These are phyloP conservation scores for Byssoonygena ceratinophila DNA, from an alignment of 2,329 filamentous ascomycete genomes.

Conservation along the genomic window DNA sequence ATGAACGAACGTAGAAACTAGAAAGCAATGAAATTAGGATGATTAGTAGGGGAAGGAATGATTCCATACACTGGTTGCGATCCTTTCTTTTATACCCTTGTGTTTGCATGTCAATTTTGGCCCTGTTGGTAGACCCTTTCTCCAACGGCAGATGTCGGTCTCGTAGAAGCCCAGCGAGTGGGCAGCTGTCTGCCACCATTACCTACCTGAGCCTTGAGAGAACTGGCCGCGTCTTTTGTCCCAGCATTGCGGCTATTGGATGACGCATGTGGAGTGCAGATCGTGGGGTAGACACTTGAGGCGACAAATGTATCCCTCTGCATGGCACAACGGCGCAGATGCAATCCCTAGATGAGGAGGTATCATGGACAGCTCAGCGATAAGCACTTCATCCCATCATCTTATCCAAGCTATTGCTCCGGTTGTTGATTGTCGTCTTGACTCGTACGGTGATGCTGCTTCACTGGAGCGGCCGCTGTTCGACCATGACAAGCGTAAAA, in stretches of 20 bases:
- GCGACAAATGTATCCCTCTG: too few relatives aligned
- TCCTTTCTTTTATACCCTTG: background rate
- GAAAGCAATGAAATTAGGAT: background rate
- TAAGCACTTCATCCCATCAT: too few relatives aligned
- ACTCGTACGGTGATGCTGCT: too few relatives aligned
- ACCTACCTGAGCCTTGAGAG: too few relatives aligned
- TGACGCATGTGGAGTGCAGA: background rate
- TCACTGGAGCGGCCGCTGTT: too few relatives aligned
- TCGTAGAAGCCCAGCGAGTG: background rate
- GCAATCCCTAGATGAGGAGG: too few relatives aligned
- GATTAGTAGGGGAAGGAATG: background rate
- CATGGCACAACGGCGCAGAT: too few relatives aligned
- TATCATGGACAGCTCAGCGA: too few relatives aligned
- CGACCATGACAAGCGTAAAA: too few relatives aligned
- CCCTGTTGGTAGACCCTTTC: background rate
- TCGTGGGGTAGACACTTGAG: background rate
- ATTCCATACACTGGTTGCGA: background rate
- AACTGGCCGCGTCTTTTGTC: background rate
- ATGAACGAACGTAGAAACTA: slow-evolving; percentile 23
- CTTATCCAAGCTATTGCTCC: too few relatives aligned
- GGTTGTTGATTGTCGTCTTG: too few relatives aligned
- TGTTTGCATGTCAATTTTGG: background rate
- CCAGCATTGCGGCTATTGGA: background rate
- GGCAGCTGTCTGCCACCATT: too few relatives aligned
- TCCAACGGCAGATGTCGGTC: background rate